Base-by-base conservation (phyloP, 805 yeast genomes). In the Saccharomycopsis oosterbeekiorum region DNA sequence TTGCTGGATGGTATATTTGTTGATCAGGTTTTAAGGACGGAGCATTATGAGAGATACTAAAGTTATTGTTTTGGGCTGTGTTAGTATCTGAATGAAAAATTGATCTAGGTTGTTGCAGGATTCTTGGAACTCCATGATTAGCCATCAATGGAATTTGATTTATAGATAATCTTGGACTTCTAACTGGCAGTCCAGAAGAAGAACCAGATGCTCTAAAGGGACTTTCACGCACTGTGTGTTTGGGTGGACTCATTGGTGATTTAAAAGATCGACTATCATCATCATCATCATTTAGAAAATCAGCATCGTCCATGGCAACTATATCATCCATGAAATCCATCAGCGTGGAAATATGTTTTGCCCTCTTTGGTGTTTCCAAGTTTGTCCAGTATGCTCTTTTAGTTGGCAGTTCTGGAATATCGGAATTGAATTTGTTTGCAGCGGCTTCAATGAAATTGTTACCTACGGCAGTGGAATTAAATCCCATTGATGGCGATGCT, bases 311-410 rank as follows among this genome's bases (percentile, higher is more conserved):
- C 60, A 76, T 76, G 10, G 19, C 15, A 11, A 21, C 53, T 1
- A 47, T 47, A 47, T 47, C 53, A 47, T 47, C 53, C 53, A 47
- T 47, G n/a, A 47, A 47, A 36, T 77, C 74, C 56, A 84, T 77
- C 14, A 80, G 72, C 3, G 84, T 74, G 5, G 84, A 77, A 3
- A 77, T 76, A 47, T 78, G 80, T 47, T 74, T 76, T 51, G 78
- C 78, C 69, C 91, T 80, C 60, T 77, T 80, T 40, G 96, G 94
- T 0, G 96, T 85, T 70, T 88, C 92, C 66, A 82, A 73, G 59
- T 82, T 75, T 2, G 94, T 85, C 67, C 80, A 86, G 58, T 79
- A 81, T 51, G 89, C 84, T 72, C 96, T 78, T 10, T 87, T 82
- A 8, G 88, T 82, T 12, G 75, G 70, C 17, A 73, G 73, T 6